A percentile compares a stretch with the other conserved stretches of the same genome.
Evolutionary conservation across 495 filamentous ascomycete species (phyloP).

Genomic region (Aspergillus nidulans): DNA sequence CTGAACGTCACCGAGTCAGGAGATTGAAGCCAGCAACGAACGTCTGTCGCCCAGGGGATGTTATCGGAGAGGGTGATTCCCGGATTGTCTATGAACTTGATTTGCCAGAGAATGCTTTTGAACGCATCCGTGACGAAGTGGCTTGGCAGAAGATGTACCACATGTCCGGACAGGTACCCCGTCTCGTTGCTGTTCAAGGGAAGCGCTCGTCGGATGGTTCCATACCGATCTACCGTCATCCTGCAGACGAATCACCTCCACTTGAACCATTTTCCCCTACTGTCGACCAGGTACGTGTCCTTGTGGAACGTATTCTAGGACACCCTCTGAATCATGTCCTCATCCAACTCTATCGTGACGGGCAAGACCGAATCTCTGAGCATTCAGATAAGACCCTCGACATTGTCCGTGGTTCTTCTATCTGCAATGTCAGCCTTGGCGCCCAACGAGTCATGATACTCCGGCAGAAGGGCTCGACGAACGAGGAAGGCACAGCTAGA

Average conservation of each 20-base stretch:
- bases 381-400: constrained; percentile 97
- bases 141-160: constrained; percentile 92
- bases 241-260: constrained; percentile 82
- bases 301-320: constrained; percentile 63
- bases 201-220: constrained; percentile 64
- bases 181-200: constrained; percentile 90
- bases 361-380: constrained; percentile 93
- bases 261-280: constrained; percentile 68
- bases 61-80: constrained; percentile 75
- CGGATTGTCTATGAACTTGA: constrained; percentile 65
- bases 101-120: constrained; percentile 58
- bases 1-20: constrained; percentile 7
- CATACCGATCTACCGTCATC: constrained; percentile 90
- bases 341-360: constrained; percentile 87
- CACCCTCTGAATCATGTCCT: constrained; percentile 90
- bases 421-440: constrained; percentile 90
- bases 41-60: constrained; percentile 27
- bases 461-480: constrained; percentile 65
- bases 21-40: constrained; percentile 15
- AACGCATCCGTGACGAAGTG: constrained; percentile 69
- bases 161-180: constrained; percentile 83
- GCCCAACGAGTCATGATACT: constrained; percentile 89
- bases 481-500: constrained; percentile 34
- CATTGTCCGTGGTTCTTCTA: constrained; percentile 71
- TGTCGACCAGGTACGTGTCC: constrained; percentile 61